Conservation (phyloP, 163 green algal genomes). For the Coccomyxa subellipsoidea region DNA sequence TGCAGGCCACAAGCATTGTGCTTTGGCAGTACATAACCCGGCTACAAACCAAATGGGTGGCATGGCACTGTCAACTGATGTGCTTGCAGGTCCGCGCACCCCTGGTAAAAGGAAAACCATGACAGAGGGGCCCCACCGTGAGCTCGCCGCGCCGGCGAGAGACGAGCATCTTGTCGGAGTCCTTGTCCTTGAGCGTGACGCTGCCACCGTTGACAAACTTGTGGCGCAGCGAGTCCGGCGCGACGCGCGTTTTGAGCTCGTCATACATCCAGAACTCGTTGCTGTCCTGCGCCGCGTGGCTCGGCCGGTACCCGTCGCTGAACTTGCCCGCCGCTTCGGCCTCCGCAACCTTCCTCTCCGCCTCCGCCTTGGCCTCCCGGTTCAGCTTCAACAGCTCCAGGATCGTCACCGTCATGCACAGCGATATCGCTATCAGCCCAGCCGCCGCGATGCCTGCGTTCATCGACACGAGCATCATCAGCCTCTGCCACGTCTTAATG, state of each 20-base stretch:
- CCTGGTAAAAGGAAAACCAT: no score
- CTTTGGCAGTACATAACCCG: no score
- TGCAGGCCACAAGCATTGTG: background rate
- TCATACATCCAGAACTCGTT: slow-evolving; percentile 9
- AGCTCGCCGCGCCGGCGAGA: background rate
- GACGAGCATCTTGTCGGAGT: background rate
- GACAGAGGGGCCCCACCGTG: background rate
- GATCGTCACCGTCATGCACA: slow-evolving; percentile 6
- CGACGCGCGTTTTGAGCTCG: slow-evolving; percentile 5
- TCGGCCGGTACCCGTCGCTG: background rate
- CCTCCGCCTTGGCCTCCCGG: background rate
- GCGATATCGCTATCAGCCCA: background rate
- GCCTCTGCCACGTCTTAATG: no score
- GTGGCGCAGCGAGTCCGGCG: background rate
- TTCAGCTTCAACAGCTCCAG: slow-evolving; percentile 10
- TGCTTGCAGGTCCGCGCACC: no score
- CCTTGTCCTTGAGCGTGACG: background rate
- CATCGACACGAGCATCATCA: no score
- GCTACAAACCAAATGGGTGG: no score
- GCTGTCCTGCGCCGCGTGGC: background rate
- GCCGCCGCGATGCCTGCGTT: background rate
- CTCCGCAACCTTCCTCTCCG: background rate
- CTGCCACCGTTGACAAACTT: background rate
- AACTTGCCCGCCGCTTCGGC: background rate
- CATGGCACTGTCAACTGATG: no score